Conservation (phyloP, 257 asterid species). For the Scutellaria minor region DNA sequence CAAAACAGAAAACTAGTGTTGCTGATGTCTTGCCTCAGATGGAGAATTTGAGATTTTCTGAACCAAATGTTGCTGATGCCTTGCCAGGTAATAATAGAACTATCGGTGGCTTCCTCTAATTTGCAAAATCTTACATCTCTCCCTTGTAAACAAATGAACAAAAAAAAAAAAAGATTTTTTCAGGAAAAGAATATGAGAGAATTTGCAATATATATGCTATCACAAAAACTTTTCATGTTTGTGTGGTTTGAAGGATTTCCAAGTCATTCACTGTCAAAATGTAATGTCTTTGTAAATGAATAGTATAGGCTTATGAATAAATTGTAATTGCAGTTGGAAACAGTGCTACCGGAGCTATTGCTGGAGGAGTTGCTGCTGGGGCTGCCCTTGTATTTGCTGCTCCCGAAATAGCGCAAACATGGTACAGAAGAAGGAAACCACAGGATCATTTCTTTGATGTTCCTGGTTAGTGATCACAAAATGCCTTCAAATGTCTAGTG, state of each 20-base stretch:
- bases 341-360: slow-evolving; percentile 57
- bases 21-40: too few relatives aligned
- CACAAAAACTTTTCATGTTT: too few relatives aligned
- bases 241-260: slow-evolving; percentile 10
- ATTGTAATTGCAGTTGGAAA: slow-evolving; percentile 49
- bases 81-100: too few relatives aligned
- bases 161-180: too few relatives aligned
- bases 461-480: slow-evolving; percentile 48
- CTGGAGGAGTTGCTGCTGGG: slow-evolving; percentile 61
- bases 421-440: slow-evolving; percentile 48
- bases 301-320: slow-evolving; percentile 21
- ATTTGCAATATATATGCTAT: too few relatives aligned
- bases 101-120: too few relatives aligned
- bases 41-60: too few relatives aligned
- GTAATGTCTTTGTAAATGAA: slow-evolving; percentile 9
- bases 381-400: slow-evolving; percentile 60
- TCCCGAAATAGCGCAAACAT: slow-evolving; percentile 58
- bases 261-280: slow-evolving; percentile 17
- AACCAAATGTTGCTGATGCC: too few relatives aligned
- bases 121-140: too few relatives aligned
- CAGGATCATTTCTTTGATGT: slow-evolving; percentile 57
- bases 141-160: too few relatives aligned
- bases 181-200: too few relatives aligned
- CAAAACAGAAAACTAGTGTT: too few relatives aligned
- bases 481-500: not conserved